Evolutionary conservation across 176 grass and related monocot species (phyloP).

Genomic region (Oryza officinalis): DNA sequence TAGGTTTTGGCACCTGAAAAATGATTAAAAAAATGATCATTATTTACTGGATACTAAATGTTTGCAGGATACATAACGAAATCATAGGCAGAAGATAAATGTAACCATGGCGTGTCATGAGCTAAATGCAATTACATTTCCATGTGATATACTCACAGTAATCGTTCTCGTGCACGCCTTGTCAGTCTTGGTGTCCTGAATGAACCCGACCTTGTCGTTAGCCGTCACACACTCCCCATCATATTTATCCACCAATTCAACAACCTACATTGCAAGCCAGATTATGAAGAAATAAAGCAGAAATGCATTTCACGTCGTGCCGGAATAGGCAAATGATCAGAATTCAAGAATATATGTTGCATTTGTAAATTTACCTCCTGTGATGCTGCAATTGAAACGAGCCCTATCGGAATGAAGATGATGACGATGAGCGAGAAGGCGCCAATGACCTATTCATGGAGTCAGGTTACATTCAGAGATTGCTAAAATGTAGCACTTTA

Average conservation of each 20-base stretch:
- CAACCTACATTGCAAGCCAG: constrained; percentile 45
- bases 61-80: neutral
- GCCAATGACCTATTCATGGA: constrained; percentile 53
- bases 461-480: neutral
- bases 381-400: constrained; percentile 66
- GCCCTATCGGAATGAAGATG: constrained; percentile 83
- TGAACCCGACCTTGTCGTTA: constrained; percentile 64
- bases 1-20: constrained; percentile 78
- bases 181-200: constrained; percentile 62
- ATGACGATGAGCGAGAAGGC: constrained; percentile 71
- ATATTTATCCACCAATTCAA: constrained; percentile 77
- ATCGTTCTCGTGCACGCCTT: constrained; percentile 73
- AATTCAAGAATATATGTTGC: neutral
- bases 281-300: neutral
- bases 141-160: constrained; percentile 46
- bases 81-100: too few species aligned
- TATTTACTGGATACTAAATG: neutral
- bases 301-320: neutral
- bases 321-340: constrained; percentile 1
- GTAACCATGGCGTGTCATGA: too few species aligned
- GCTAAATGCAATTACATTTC: neutral
- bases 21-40: neutral
- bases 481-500: neutral
- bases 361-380: constrained; percentile 29
- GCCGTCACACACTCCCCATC: constrained; percentile 65